Evolutionary conservation across 2,329 filamentous ascomycete species (phyloP), one percentile per base, ranked within the genome.

Genomic region (Emergomyces orientalis): DNA sequence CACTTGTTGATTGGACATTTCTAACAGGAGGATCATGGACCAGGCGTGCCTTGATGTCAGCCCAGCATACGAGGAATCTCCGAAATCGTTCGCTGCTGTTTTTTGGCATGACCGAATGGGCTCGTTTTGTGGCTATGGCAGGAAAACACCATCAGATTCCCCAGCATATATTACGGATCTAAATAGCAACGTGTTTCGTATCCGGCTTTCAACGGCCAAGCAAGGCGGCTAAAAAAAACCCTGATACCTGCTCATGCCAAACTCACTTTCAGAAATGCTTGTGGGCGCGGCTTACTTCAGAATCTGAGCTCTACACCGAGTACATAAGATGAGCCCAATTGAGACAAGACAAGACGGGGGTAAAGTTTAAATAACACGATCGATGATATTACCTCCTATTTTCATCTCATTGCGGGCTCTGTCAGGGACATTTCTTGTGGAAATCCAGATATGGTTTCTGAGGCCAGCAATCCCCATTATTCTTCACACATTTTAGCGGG

Each of bases 31-130:
- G 3, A 3, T 3, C 32, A 7, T 32, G 7, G 32, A 43, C 39
- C 17, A 19, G 19, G 22, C 43, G 14, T 11, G 30, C 27, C 30
- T 37, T 34, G 52, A 55, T 27, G 52, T 37, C 27, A 34, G 30
- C 52, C 27, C 30, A 37, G 63, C 76, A 51, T 51, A 51, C 47
- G 47, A 51, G 47, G 25, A 13, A 25, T 51, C 22, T 51, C 41
- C 41, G 19, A 45, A 25, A 51, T 27, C 25, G 25, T 51, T 14
- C 22, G 17, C 13, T 49, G 47, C 25, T 49, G n/a, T 25, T 49
- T 9, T 27, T 49, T 8, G 8, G n/a, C 22, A 6, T n/a, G 25
- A 11, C 14, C 7, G 47, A n/a, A 49, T 47, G 45, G 22, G 32
- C 32, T 8, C 27, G 4, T n/a, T 27, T 3, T 49, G 47, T 25